A percentile compares a stretch with the other conserved stretches of the same genome.
phyloP scores from a whole-genome alignment of 495 filamentous ascomycete species.

The Aspergillus nanangensis region DNA sequence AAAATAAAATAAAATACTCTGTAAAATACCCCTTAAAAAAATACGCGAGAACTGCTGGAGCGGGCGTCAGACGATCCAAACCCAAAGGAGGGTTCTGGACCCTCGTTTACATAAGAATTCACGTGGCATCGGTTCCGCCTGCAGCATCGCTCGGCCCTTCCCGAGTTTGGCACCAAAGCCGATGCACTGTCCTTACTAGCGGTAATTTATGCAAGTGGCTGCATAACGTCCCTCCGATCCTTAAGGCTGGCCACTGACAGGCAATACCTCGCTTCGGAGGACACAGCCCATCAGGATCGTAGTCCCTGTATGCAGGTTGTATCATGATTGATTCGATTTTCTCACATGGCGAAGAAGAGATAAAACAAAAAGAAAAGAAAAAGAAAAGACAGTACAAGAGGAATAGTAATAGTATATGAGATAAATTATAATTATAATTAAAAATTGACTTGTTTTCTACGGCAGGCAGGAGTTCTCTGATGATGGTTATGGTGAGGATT shows the following conservation, averaged over 20 bases:
- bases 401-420: no score
- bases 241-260: background rate
- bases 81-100: constrained; percentile 20
- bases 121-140: constrained; percentile 22
- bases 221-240: background rate
- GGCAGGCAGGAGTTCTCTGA: no score
- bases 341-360: background rate
- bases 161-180: constrained; percentile 31
- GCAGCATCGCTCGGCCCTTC: constrained; percentile 23
- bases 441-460: no score
- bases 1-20: background rate
- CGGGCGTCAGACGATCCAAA: constrained; percentile 16
- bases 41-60: constrained; percentile 26
- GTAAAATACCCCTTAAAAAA: no score
- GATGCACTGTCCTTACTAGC: constrained; percentile 18
- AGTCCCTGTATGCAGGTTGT: background rate
- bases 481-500: no score
- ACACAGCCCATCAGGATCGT: background rate
- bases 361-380: no score
- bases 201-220: no score
- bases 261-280: background rate
- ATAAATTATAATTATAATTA: no score
- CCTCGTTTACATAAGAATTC: constrained; percentile 23
- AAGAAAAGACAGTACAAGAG: no score
- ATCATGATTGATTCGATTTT: no score